Evolutionary conservation across 1,139 yeast genomes (phyloP).

Genomic region (Pichia sp.): DNA sequence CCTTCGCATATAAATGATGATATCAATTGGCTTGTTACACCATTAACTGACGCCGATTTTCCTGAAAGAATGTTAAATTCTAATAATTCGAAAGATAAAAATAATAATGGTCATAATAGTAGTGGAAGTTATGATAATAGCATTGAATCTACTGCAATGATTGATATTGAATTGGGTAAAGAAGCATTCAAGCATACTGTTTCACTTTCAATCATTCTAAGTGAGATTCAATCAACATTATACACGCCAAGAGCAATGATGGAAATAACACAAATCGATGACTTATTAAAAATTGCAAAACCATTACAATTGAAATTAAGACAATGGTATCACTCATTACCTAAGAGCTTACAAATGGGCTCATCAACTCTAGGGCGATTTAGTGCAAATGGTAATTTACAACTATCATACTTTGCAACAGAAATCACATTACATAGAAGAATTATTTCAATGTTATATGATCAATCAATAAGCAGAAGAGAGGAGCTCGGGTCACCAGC

Average conservation of each 20-base stretch:
- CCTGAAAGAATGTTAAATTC: conserved; percentile 42
- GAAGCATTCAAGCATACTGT: conserved; percentile 64
- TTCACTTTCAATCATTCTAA: conserved; percentile 59
- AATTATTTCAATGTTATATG: conserved; percentile 51
- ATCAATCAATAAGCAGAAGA: conserved; percentile 4
- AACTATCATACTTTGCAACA: conserved; percentile 79
- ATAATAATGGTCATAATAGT: background rate
- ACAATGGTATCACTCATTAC: conserved; percentile 80
- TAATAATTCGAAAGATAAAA: background rate
- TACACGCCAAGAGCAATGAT: conserved; percentile 64
- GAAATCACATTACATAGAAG: conserved; percentile 80
- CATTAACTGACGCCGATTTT: conserved; percentile 64
- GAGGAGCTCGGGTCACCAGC: background rate
- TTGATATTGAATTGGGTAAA: conserved; percentile 66
- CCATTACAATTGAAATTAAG: conserved; percentile 76
- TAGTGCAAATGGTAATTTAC: conserved; percentile 63
- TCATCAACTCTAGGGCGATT: conserved; percentile 52
- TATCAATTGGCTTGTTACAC: conserved; percentile 61
- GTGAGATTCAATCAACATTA: conserved; percentile 64
- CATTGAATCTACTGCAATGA: background rate
- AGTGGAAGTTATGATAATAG: no score
- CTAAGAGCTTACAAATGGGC: conserved; percentile 60
- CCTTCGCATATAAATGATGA: conserved; percentile 68
- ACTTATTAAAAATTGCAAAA: conserved; percentile 68
- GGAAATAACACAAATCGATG: conserved; percentile 50